phyloP scores from a whole-genome alignment of 2,329 filamentous ascomycete species.

The Colletotrichum endophyticum region DNA sequence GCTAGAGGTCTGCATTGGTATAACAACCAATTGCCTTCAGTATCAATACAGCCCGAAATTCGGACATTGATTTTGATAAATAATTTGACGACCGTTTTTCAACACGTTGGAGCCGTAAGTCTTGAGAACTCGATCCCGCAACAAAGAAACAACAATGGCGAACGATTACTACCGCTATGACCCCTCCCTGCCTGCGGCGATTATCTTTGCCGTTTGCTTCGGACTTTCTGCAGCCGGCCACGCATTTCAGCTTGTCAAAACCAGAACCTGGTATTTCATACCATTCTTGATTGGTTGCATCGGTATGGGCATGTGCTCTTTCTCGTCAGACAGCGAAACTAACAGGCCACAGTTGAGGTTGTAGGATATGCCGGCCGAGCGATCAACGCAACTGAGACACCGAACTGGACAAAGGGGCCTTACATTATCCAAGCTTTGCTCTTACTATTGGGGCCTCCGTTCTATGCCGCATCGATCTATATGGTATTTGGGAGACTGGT shows the following conservation, averaged over 20 bases:
- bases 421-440: conserved; percentile 49
- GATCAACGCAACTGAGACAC: conserved; percentile 44
- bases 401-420: conserved; percentile 37
- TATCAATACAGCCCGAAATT: neutral
- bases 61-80: neutral
- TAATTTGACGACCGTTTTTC: neutral
- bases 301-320: conserved; percentile 36
- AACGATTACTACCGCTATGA: conserved; percentile 50
- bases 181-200: conserved; percentile 47
- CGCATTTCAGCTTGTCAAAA: conserved; percentile 40
- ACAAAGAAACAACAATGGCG: neutral
- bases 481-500: conserved; percentile 53
- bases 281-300: conserved; percentile 55
- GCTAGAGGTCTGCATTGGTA: neutral
- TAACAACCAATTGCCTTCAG: neutral
- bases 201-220: conserved; percentile 46
- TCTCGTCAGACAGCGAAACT: neutral
- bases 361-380: conserved; percentile 58
- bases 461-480: conserved; percentile 56
- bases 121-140: neutral
- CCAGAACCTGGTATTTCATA: conserved; percentile 56
- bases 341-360: conserved; percentile 41
- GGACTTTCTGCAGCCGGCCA: conserved; percentile 42
- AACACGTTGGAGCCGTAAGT: neutral
- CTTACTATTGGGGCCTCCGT: conserved; percentile 49